Conservation (phyloP, 768 basidiomycete species). For the Mycena albidolilacea region DNA sequence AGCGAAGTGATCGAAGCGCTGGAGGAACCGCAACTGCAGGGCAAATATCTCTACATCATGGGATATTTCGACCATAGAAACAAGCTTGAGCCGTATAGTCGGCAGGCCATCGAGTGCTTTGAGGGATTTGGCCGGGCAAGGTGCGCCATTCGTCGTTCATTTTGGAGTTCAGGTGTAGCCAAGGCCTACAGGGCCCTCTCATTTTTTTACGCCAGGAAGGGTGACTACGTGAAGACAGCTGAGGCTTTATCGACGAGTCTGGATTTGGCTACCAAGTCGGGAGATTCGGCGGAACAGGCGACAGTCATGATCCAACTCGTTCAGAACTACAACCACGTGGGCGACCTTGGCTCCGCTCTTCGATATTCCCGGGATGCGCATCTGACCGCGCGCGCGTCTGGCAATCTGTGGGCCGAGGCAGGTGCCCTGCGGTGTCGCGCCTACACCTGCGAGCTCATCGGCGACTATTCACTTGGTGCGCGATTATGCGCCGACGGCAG, state of each 20-base stretch:
- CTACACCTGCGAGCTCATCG: not conserved
- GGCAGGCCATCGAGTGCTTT: not conserved
- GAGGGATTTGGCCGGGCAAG: not conserved
- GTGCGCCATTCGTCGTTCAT: not conserved
- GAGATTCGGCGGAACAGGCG: not conserved
- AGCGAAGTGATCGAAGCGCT: not conserved
- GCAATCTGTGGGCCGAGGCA: not conserved
- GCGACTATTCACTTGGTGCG: not conserved
- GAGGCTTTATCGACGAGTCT: not conserved
- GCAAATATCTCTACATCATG: not conserved
- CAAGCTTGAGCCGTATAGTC: not conserved
- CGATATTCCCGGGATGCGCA: not conserved
- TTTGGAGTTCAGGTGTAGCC: not conserved
- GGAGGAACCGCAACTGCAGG: conserved; percentile 4
- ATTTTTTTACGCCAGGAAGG: not conserved
- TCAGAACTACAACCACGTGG: not conserved
- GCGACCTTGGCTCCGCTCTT: not conserved
- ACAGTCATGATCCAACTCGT: not conserved
- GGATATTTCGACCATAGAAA: not conserved
- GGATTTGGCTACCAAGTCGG: not conserved
- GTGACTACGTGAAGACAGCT: not conserved
- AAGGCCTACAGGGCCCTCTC: not conserved
- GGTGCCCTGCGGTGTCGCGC: not conserved
- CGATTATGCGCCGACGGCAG: not conserved
- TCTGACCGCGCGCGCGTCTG: not conserved